A percentile compares a stretch with the other conserved stretches of the same genome.
Evolutionary conservation across 108 stramenopile genomes (phyloP).

Genomic region (Aurantiochytrium sp.): DNA sequence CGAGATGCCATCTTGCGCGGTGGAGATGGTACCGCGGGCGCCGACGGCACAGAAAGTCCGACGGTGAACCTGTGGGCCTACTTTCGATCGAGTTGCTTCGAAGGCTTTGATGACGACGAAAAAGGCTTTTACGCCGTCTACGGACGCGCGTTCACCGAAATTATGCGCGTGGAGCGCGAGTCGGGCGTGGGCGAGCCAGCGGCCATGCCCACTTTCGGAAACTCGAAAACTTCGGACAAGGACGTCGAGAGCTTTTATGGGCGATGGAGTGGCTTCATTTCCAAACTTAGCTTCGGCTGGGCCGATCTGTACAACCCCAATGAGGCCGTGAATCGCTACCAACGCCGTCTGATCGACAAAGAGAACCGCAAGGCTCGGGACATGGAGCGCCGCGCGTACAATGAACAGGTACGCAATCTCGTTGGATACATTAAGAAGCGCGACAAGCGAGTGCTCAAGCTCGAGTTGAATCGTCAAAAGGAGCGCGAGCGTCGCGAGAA

Average conservation of each 20-base stretch:
- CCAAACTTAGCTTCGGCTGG: slow-evolving; percentile 29
- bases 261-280: background rate
- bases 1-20: slow-evolving; percentile 30
- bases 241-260: slow-evolving; percentile 27
- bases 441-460: slow-evolving; percentile 16
- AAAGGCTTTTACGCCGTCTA: slow-evolving; percentile 31
- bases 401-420: slow-evolving; percentile 14
- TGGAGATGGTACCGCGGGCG: slow-evolving; percentile 7
- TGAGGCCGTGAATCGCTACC: slow-evolving; percentile 30
- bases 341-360: slow-evolving; percentile 26
- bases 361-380: slow-evolving; percentile 26
- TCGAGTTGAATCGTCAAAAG: background rate
- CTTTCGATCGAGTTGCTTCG: slow-evolving; percentile 22
- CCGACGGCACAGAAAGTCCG: background rate
- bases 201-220: background rate
- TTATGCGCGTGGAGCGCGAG: background rate
- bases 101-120: slow-evolving; percentile 24
- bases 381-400: slow-evolving; percentile 16
- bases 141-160: slow-evolving; percentile 4
- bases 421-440: slow-evolving; percentile 22
- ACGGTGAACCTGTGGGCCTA: slow-evolving; percentile 8
- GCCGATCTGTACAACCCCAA: slow-evolving; percentile 22
- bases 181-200: background rate
- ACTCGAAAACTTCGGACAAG: background rate
- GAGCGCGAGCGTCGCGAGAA: background rate